These are phyloP conservation scores for Baeospora myosura DNA, from an alignment of 1,284 basidiomycete species.

Conservation along the genomic window DNA sequence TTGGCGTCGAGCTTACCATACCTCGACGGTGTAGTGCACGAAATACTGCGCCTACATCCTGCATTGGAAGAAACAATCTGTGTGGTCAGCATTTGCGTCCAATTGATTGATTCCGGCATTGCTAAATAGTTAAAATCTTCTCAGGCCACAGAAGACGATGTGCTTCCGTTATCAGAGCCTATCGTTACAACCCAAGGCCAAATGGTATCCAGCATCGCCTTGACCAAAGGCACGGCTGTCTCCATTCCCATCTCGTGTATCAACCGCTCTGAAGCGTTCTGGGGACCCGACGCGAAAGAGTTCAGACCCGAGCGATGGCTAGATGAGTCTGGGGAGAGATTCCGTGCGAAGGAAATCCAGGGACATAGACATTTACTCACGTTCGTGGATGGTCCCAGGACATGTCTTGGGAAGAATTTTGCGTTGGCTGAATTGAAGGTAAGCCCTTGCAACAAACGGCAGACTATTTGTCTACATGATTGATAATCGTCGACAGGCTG, in stretches of 20 bases:
- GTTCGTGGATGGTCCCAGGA: constrained; percentile 42
- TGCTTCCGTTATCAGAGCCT: constrained; percentile 33
- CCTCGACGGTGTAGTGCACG: constrained; percentile 43
- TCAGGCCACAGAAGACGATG: constrained; percentile 32
- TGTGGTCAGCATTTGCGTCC: too few species aligned
- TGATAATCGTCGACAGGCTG: constrained; percentile 24
- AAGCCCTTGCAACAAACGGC: too few species aligned
- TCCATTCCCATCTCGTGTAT: constrained; percentile 27
- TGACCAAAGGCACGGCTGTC: constrained; percentile 30
- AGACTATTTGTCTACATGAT: not conserved
- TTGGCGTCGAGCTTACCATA: constrained; percentile 38
- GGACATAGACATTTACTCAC: constrained; percentile 38
- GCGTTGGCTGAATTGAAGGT: constrained; percentile 45
- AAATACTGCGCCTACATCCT: constrained; percentile 27
- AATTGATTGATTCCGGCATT: too few species aligned
- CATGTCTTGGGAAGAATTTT: constrained; percentile 37
- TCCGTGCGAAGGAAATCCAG: constrained; percentile 27
- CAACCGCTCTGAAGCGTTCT: constrained; percentile 29
- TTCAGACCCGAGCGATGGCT: constrained; percentile 38
- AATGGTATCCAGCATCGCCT: constrained; percentile 24
- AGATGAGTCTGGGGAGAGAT: constrained; percentile 13
- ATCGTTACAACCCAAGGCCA: constrained; percentile 25
- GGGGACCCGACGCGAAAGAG: constrained; percentile 30
- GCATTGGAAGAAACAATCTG: constrained; percentile 25
- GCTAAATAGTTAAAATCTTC: too few species aligned